Conservation (phyloP, 495 filamentous ascomycete genomes). For the Chlorociboria aeruginascens region DNA sequence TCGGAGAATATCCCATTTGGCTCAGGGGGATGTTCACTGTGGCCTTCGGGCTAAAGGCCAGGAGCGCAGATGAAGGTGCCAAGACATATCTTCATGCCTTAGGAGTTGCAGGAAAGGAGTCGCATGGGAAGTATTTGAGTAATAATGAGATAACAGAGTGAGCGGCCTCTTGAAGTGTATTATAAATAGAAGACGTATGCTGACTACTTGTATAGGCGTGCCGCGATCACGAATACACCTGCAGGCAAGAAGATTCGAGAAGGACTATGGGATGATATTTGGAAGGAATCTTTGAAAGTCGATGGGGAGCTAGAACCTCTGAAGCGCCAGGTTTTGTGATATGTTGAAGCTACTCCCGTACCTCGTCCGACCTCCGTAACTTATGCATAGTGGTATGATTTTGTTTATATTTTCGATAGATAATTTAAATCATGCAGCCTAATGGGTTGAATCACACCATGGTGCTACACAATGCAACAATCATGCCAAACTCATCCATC, state of each 20-base stretch:
- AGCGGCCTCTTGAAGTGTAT: no score
- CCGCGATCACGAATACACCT: not conserved
- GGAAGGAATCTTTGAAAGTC: not conserved
- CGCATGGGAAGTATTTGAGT: slow-evolving; percentile 20
- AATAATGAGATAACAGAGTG: slow-evolving; percentile 3
- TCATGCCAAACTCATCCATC: slow-evolving; percentile 3
- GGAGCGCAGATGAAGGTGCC: slow-evolving; percentile 7
- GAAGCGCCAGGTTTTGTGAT: not conserved
- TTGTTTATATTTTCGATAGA: no score
- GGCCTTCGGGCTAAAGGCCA: slow-evolving; percentile 1
- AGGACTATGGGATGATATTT: slow-evolving; percentile 1
- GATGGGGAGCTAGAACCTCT: not conserved
- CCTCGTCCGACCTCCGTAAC: no score
- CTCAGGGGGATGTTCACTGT: slow-evolving; percentile 11
- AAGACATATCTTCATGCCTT: slow-evolving; percentile 13
- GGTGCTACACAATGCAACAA: slow-evolving; percentile 2
- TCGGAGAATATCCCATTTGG: slow-evolving; percentile 9
- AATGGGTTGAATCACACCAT: not conserved
- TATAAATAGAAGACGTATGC: no score
- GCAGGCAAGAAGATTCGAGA: not conserved
- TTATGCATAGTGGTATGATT: no score
- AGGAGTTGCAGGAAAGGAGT: slow-evolving; percentile 12
- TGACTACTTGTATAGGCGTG: not conserved
- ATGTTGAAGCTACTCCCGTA: no score
- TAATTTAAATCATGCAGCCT: no score